A percentile compares a stretch with the other conserved stretches of the same genome.
phyloP scores from a whole-genome alignment of 371 early-diverging fungal genomes.

The Fennellomyces sp. region DNA sequence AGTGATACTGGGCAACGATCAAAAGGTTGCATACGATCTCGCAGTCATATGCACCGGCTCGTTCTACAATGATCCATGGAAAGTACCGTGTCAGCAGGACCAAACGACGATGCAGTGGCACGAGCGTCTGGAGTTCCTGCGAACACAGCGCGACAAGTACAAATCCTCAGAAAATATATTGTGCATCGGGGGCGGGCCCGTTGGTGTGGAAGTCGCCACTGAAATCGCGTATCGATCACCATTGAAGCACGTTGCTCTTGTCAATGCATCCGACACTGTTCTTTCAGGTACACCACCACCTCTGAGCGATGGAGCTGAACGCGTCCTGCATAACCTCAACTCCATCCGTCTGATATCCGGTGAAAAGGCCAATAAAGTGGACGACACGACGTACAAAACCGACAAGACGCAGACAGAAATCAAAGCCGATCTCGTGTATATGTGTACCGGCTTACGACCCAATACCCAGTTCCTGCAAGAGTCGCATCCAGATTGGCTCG shows the following conservation, averaged over 20 bases:
- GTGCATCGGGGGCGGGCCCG: slow-evolving; percentile 62
- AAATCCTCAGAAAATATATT: slow-evolving; percentile 38
- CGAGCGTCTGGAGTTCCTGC: slow-evolving; percentile 20
- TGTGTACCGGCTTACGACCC: slow-evolving; percentile 32
- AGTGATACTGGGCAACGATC: background rate
- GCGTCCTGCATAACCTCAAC: slow-evolving; percentile 12
- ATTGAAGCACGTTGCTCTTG: slow-evolving; percentile 43
- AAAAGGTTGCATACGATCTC: slow-evolving; percentile 21
- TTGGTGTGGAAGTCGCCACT: slow-evolving; percentile 52
- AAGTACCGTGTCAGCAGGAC: slow-evolving; percentile 7
- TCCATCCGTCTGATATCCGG: slow-evolving; percentile 20
- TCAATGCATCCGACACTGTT: slow-evolving; percentile 23
- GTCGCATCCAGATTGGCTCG: slow-evolving; percentile 23
- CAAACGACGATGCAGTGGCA: slow-evolving; percentile 2
- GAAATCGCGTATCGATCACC: slow-evolving; percentile 52
- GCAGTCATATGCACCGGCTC: slow-evolving; percentile 40
- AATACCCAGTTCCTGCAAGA: slow-evolving; percentile 28
- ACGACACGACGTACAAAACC: slow-evolving; percentile 24
- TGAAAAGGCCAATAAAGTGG: slow-evolving; percentile 19
- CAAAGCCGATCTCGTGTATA: slow-evolving; percentile 29
- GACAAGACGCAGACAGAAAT: slow-evolving; percentile 25
- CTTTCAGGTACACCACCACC: slow-evolving; percentile 22
- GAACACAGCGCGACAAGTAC: slow-evolving; percentile 26
- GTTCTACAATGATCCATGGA: slow-evolving; percentile 40
- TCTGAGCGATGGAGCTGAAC: slow-evolving; percentile 25